phyloP scores from a whole-genome alignment of 164 flowering plant species.

The Protea cynaroides region DNA sequence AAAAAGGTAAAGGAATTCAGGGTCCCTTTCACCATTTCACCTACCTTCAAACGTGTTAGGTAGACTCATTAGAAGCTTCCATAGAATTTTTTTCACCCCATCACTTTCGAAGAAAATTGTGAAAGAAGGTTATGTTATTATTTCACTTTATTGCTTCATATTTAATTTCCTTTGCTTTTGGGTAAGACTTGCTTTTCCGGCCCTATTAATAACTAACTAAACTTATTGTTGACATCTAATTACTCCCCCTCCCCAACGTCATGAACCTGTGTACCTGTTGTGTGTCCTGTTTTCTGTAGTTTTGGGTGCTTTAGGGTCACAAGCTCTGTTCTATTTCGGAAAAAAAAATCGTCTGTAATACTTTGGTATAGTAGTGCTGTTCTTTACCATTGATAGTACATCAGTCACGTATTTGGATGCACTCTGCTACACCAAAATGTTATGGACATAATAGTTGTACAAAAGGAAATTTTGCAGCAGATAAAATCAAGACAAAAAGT shows the following conservation, averaged over 20 bases:
- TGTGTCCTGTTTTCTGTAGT: constrained; percentile 6
- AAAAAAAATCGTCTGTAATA: too few species aligned
- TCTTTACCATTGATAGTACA: too few species aligned
- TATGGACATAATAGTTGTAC: too few species aligned
- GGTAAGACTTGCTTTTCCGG: too few species aligned
- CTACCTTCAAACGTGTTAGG: constrained; percentile 51
- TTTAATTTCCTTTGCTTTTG: too few species aligned
- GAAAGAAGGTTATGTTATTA: not conserved
- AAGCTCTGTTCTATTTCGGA: too few species aligned
- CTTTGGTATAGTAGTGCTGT: too few species aligned
- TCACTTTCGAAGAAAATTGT: not conserved
- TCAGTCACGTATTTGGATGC: too few species aligned
- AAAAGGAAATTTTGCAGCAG: too few species aligned
- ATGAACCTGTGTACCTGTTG: constrained; percentile 2
- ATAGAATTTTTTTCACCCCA: constrained; percentile 7
- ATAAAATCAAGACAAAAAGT: too few species aligned
- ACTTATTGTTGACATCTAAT: constrained; percentile 3
- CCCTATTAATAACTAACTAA: constrained; percentile 5
- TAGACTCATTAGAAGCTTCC: constrained; percentile 63
- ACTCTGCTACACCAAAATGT: too few species aligned
- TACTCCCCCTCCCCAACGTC: constrained; percentile 36
- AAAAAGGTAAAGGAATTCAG: not conserved
- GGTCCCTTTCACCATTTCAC: constrained; percentile 28
- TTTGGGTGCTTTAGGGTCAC: too few species aligned
- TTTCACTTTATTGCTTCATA: not conserved